A percentile compares a stretch with the other conserved stretches of the same genome.
Conservation (phyloP, 164 flowering plant species). For the Platanus orientalis region DNA sequence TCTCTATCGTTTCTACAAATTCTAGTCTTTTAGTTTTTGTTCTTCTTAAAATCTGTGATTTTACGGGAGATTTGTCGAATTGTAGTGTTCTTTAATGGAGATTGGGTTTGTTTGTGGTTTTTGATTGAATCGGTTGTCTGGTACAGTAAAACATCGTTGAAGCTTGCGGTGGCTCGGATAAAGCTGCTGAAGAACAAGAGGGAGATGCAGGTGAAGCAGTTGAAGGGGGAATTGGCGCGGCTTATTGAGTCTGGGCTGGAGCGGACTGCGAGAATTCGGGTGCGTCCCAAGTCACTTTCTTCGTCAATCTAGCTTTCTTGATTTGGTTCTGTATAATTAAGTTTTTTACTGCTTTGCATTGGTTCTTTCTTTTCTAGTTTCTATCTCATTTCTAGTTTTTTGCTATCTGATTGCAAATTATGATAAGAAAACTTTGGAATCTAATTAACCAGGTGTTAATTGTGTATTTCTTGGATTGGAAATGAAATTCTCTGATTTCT, state of each 20-base stretch:
- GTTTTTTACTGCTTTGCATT: not conserved
- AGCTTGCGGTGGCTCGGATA: conserved; percentile 63
- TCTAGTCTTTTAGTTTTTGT: not conserved
- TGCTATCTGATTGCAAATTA: not conserved
- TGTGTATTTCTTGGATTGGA: not conserved
- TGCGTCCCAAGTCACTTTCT: conserved; percentile 15
- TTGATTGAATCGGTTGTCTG: conserved; percentile 13
- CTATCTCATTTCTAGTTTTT: not conserved
- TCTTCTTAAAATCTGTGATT: not conserved
- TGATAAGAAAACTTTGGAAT: not conserved
- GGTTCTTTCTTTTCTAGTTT: not conserved
- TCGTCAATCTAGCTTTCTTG: not conserved
- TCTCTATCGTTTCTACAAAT: not conserved
- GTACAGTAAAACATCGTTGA: conserved; percentile 87
- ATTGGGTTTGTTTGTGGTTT: conserved; percentile 8
- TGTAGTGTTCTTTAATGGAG: not conserved
- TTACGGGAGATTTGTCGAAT: not conserved
- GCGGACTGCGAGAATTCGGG: conserved; percentile 81
- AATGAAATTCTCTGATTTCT: not conserved
- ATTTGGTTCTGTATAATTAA: not conserved
- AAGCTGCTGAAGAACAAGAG: conserved; percentile 89
- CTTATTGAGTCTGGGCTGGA: conserved; percentile 81
- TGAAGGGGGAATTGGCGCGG: conserved; percentile 82
- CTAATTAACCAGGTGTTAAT: not conserved
- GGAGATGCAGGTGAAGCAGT: conserved; percentile 51